A percentile compares a stretch with the other conserved stretches of the same genome.
Evolutionary conservation across 1,284 basidiomycete species (phyloP).

Genomic region (Pseudomicrostroma phylloplanum): DNA sequence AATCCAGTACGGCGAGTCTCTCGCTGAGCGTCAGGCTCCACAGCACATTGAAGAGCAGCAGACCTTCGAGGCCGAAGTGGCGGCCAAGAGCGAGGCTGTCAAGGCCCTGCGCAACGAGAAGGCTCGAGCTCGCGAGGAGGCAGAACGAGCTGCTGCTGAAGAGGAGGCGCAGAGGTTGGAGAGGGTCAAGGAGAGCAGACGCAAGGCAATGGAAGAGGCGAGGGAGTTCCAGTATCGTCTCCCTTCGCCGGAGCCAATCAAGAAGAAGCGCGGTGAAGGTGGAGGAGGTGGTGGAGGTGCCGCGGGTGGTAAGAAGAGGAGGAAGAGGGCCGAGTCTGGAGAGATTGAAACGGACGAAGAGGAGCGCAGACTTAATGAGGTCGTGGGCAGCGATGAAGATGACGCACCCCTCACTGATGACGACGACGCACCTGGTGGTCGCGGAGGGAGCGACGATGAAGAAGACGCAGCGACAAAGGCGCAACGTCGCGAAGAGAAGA

Average conservation of each 20-base stretch:
- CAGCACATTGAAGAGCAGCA: constrained; percentile 33
- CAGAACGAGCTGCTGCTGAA: constrained; percentile 32
- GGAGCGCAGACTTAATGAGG: neutral
- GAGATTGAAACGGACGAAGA: constrained; percentile 7
- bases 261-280: constrained; percentile 22
- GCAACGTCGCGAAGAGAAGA: too few species aligned
- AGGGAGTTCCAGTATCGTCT: constrained; percentile 12
- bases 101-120: constrained; percentile 31
- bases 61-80: constrained; percentile 31
- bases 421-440: neutral
- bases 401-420: neutral
- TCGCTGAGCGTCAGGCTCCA: constrained; percentile 30
- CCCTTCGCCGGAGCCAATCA: constrained; percentile 28
- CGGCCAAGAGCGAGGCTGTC: constrained; percentile 26
- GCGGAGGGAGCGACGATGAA: neutral
- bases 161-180: constrained; percentile 38
- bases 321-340: neutral
- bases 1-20: constrained; percentile 41
- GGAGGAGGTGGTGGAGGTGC: constrained; percentile 19
- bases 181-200: constrained; percentile 25
- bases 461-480: neutral
- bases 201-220: constrained; percentile 23
- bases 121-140: constrained; percentile 29
- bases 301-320: constrained; percentile 20
- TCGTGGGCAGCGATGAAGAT: neutral